Conservation (phyloP, 2,329 filamentous ascomycete genomes). For the Fusarium sarcochroum region DNA sequence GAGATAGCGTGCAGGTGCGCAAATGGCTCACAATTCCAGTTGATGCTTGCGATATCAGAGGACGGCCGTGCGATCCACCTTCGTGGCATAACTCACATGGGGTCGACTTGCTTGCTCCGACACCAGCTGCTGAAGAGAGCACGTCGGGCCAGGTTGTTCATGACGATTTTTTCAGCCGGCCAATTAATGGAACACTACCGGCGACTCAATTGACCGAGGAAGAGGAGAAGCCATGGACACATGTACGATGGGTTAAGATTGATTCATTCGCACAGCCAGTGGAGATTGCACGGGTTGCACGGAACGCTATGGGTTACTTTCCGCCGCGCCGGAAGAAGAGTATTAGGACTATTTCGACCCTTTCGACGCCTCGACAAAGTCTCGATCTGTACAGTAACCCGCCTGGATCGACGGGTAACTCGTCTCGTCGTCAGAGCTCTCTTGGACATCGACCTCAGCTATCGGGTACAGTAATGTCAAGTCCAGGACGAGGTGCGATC, state of each 20-base stretch:
- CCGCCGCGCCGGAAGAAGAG: conserved; percentile 93
- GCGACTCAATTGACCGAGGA: conserved; percentile 49
- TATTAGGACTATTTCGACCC: conserved; percentile 72
- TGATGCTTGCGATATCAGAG: conserved; percentile 88
- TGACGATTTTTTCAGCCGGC: conserved; percentile 59
- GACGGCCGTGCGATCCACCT: conserved; percentile 74
- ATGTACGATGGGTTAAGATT: conserved; percentile 90
- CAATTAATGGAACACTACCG: conserved; percentile 52
- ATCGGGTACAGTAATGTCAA: conserved; percentile 53
- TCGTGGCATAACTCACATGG: conserved; percentile 56
- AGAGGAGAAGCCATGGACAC: conserved; percentile 82
- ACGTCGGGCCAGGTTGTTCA: conserved; percentile 43
- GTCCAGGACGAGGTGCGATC: conserved; percentile 53
- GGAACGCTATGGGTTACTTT: conserved; percentile 89
- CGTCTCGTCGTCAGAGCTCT: conserved; percentile 61
- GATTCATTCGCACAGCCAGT: conserved; percentile 78
- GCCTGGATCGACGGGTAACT: conserved; percentile 54
- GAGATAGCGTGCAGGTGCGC: conserved; percentile 88
- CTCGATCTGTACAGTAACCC: conserved; percentile 68
- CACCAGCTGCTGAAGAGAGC: conserved; percentile 55
- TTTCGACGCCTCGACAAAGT: conserved; percentile 77
- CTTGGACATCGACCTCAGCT: conserved; percentile 55
- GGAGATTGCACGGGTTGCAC: conserved; percentile 87
- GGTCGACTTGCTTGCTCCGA: conserved; percentile 67
- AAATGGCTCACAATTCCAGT: conserved; percentile 88